Percentiles rank a stretch among this genome's conserved stretches.
Evolutionary conservation across 2,329 filamentous ascomycete species (phyloP).

Genomic region (Gaeumannomyces tritici): DNA sequence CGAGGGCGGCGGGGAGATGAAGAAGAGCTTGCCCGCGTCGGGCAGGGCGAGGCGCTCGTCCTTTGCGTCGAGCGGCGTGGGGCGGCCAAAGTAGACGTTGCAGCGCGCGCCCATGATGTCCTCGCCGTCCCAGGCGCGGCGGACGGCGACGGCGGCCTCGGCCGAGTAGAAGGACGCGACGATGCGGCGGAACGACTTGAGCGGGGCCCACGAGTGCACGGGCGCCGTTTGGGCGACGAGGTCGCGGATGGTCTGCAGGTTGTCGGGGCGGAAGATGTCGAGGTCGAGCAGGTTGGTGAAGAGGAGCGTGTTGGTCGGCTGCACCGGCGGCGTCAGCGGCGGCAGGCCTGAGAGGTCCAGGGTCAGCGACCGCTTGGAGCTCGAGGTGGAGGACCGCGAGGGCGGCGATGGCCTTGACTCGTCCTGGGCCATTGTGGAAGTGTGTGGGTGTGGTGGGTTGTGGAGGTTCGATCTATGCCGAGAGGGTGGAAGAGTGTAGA

Average conservation of each 20-base stretch:
- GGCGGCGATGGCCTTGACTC: constrained; percentile 15
- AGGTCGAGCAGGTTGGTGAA: constrained; percentile 69
- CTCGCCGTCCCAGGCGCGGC: constrained; percentile 66
- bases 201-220: constrained; percentile 68
- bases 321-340: constrained; percentile 58
- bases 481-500: no score
- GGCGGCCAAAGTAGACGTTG: constrained; percentile 59
- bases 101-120: constrained; percentile 59
- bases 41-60: constrained; percentile 56
- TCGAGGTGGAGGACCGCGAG: constrained; percentile 34
- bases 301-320: constrained; percentile 74
- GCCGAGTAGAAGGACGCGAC: constrained; percentile 67
- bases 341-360: constrained; percentile 68
- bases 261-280: constrained; percentile 65
- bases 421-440: constrained; percentile 8
- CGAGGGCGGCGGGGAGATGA: constrained; percentile 60
- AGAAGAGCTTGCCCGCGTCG: constrained; percentile 62
- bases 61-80: constrained; percentile 43
- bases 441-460: not conserved
- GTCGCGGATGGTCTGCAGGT: constrained; percentile 63
- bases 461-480: no score
- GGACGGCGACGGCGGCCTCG: constrained; percentile 60
- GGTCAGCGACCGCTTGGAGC: constrained; percentile 44
- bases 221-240: constrained; percentile 61
- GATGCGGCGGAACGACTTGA: constrained; percentile 76